phyloP scores from a whole-genome alignment of 805 yeast species.

The Candida sphagnicola region DNA sequence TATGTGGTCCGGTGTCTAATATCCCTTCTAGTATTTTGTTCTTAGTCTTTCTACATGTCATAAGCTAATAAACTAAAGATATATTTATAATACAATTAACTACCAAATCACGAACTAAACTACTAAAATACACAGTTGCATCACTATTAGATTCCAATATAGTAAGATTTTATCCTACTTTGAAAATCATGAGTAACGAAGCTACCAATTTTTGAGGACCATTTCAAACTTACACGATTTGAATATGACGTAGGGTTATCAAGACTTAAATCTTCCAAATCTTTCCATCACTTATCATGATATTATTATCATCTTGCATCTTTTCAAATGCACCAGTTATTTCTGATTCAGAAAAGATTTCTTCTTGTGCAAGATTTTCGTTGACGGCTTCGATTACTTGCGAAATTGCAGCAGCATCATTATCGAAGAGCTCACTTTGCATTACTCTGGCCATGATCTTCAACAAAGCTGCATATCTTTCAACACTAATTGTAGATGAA shows the following conservation, averaged over 20 bases:
- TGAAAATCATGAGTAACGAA: not conserved
- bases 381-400: constrained; percentile 29
- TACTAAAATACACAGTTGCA: not conserved
- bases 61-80: not conserved
- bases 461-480: constrained; percentile 28
- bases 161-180: not conserved
- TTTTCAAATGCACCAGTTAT: constrained; percentile 25
- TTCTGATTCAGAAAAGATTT: constrained; percentile 27
- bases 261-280: constrained; percentile 32
- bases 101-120: not conserved
- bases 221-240: not conserved
- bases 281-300: constrained; percentile 37
- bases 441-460: constrained; percentile 28
- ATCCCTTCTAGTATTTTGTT: too few relatives aligned
- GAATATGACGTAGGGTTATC: too few relatives aligned
- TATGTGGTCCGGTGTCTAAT: too few relatives aligned
- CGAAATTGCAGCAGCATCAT: constrained; percentile 29
- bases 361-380: constrained; percentile 36
- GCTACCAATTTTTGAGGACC: not conserved
- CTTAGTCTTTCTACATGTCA: not conserved
- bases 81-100: not conserved
- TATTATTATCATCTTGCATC: constrained; percentile 34
- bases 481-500: constrained; percentile 23
- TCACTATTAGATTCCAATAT: too few relatives aligned
- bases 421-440: constrained; percentile 29